Evolutionary conservation across 1,284 basidiomycete genomes (phyloP), one percentile per base, ranked within the genome.

Genomic region (Cutaneotrichosporon cyanovorans): DNA sequence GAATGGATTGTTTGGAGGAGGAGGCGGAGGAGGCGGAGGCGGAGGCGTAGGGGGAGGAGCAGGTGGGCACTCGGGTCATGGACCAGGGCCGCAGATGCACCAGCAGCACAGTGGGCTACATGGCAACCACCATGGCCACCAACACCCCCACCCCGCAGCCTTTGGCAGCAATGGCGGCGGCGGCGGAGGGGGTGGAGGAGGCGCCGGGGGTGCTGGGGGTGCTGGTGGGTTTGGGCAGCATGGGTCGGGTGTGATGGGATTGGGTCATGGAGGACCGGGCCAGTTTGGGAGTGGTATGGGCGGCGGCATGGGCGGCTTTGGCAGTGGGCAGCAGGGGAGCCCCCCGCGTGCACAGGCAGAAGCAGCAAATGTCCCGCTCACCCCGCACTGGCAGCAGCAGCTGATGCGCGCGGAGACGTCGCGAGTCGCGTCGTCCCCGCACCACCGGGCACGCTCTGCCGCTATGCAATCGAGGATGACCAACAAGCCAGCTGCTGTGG

Each of bases 391-490:
- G 72, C 71, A 73, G 51, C 68, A 73, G 51, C 72, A 74, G 56
- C 45, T 74, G 21, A 19, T 66, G 39, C 50, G 58, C 25, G 65
- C 65, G 15, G 65, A 71, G 55, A 69, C 74, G 31, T 77, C 76
- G n/a, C 66, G 77, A 35, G 65, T 73, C 39, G 72, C 76, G 2
- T 69, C 70, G 8, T 71, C 76, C 14, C 75, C 77, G 0, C 78
- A 79, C 57, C 77, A 78, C 57, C 75, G 78, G 21, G 78, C 78
- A 14, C 65, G 77, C 20, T 75, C 77, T 18, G 77, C 77, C 14
- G 77, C 77, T 30, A 70, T 78, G 45, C 75, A 76, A 10, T 75
- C 75, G 6, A 66, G 78, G 30, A 74, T 74, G 45, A 71, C 72
- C 28, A 72, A 73, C 43, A 75, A 73, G 64, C 72, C 51, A 5